Conservation (phyloP, 139 green algal genomes). For the Chlorella vulgaris region DNA sequence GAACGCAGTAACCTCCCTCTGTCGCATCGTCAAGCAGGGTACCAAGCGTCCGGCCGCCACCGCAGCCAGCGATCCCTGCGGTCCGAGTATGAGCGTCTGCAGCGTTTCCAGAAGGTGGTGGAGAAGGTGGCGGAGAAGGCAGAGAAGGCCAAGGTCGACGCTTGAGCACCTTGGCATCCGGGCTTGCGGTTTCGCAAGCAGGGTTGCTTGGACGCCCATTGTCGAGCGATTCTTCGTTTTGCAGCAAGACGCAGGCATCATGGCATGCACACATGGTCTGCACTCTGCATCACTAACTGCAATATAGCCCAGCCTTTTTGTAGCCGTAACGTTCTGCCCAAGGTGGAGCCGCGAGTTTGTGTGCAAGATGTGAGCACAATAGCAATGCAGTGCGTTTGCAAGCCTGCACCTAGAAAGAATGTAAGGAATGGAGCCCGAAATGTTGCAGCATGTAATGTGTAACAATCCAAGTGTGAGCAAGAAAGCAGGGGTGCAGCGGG, state of each 20-base stretch:
- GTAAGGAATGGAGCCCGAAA: neutral
- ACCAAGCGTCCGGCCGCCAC: neutral
- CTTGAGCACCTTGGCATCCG: neutral
- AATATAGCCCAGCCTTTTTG: too few species aligned
- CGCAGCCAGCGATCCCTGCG: conserved; percentile 17
- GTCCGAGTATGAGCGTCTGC: conserved; percentile 26
- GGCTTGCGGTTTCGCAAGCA: neutral
- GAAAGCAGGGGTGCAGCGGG: too few species aligned
- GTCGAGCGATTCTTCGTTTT: neutral
- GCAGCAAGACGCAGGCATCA: too few species aligned
- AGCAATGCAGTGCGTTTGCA: neutral
- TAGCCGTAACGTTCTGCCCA: too few species aligned
- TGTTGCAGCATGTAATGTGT: too few species aligned
- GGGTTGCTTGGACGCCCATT: neutral
- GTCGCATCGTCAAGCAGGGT: conserved; percentile 27
- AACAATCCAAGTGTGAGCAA: too few species aligned
- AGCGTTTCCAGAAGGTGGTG: conserved; percentile 13
- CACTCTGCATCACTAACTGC: too few species aligned
- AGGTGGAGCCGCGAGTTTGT: too few species aligned
- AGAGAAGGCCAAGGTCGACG: neutral
- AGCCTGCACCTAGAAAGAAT: neutral
- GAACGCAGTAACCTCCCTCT: too few species aligned
- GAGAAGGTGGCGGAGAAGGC: conserved; percentile 6
- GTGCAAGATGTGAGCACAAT: too few species aligned
- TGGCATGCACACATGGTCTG: too few species aligned